Percentiles rank a stretch among this genome's conserved stretches.
Evolutionary conservation across 176 grass and related monocot species (phyloP).

Genomic region (Juncus effusus): DNA sequence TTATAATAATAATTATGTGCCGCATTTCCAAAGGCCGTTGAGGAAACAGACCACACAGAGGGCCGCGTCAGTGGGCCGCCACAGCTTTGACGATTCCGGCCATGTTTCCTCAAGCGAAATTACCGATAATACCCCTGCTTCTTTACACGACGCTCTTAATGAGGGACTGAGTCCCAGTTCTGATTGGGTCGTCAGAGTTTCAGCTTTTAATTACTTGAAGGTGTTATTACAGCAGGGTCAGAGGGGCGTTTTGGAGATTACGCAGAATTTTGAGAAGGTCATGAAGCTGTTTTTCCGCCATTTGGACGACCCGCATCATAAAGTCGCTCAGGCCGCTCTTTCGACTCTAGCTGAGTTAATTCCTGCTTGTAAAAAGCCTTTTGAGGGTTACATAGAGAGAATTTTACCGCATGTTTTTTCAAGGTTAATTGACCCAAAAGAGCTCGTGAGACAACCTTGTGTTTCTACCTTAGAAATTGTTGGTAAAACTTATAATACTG

Average conservation of each 20-base stretch:
- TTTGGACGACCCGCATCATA: conserved; percentile 93
- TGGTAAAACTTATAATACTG: conserved; percentile 61
- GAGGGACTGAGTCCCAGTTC: conserved; percentile 72
- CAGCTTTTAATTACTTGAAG: conserved; percentile 70
- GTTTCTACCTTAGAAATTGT: conserved; percentile 57
- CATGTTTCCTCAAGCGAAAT: conserved; percentile 60
- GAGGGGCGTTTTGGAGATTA: conserved; percentile 76
- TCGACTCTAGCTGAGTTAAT: conserved; percentile 77
- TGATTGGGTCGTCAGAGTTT: conserved; percentile 89
- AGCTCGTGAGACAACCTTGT: conserved; percentile 73
- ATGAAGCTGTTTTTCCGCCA: conserved; percentile 83
- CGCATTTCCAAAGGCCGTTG: conserved; percentile 79
- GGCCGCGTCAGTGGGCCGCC: conserved; percentile 52
- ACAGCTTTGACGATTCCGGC: conserved; percentile 55
- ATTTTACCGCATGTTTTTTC: conserved; percentile 79
- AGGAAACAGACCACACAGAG: conserved; percentile 80
- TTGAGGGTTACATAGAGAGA: conserved; percentile 86
- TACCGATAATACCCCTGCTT: conserved; percentile 51
- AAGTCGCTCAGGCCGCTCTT: conserved; percentile 83
- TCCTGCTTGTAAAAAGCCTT: conserved; percentile 65
- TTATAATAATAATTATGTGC: conserved; percentile 40
- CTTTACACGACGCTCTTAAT: conserved; percentile 64
- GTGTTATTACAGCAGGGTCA: conserved; percentile 54
- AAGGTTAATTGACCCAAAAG: conserved; percentile 79
- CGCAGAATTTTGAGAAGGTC: conserved; percentile 88